These are phyloP conservation scores for Rosa lucieae DNA, from an alignment of 306 rosid species.

Conservation along the genomic window DNA sequence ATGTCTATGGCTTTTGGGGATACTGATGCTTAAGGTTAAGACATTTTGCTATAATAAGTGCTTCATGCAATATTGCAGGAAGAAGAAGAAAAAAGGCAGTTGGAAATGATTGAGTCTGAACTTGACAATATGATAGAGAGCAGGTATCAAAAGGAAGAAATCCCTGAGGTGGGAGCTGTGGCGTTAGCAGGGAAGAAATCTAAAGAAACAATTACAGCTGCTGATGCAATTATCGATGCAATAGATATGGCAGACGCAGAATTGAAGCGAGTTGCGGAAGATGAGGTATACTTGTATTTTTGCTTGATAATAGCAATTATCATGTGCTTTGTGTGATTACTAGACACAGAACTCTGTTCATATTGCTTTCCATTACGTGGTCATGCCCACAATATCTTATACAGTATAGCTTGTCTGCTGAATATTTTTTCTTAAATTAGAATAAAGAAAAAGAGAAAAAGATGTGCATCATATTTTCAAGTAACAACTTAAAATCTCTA, in stretches of 20 bases:
- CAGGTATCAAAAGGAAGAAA: conserved; percentile 66
- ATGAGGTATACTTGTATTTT: conserved; percentile 49
- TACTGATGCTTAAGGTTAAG: background rate
- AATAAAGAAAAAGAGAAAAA: background rate
- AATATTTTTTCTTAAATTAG: background rate
- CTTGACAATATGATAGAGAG: conserved; percentile 70
- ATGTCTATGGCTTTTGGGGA: background rate
- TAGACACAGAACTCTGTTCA: background rate
- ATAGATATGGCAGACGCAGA: conserved; percentile 81
- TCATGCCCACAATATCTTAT: background rate
- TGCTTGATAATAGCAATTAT: background rate
- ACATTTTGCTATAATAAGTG: conserved; percentile 7
- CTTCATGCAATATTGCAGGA: conserved; percentile 62
- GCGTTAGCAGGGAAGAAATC: conserved; percentile 88
- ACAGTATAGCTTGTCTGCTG: background rate
- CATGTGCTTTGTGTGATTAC: background rate
- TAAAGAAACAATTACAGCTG: conserved; percentile 84
- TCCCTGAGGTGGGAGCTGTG: conserved; percentile 96
- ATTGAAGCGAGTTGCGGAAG: conserved; percentile 53
- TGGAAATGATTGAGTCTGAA: conserved; percentile 80
- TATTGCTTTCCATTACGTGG: background rate
- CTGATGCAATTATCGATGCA: conserved; percentile 80
- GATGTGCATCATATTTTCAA: background rate
- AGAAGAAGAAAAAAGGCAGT: conserved; percentile 80
- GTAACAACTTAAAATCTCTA: background rate